Conservation (phyloP, 352 stramenopile species). For the Phytophthora citrophthora region DNA sequence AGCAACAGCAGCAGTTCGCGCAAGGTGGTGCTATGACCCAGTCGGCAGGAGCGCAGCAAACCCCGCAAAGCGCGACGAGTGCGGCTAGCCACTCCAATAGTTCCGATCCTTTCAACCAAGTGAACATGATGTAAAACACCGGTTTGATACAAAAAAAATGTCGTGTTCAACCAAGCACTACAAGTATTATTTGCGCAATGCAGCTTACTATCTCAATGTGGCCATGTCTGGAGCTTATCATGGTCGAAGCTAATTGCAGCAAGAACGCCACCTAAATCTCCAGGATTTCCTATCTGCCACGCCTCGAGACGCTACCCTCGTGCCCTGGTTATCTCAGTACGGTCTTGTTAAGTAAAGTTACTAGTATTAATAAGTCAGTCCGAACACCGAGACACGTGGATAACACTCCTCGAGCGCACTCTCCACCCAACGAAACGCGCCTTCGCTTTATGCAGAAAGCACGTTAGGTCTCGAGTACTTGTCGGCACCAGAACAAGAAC, state of each 20-base stretch:
- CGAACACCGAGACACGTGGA: conserved; percentile 1
- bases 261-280: conserved; percentile 75
- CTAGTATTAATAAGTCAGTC: background rate
- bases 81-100: conserved; percentile 13
- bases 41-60: conserved; percentile 12
- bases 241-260: conserved; percentile 70
- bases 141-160: conserved; percentile 2
- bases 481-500: background rate
- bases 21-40: conserved; percentile 19
- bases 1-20: conserved; percentile 35
- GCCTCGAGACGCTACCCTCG: conserved; percentile 14
- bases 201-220: too few species aligned
- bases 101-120: conserved; percentile 29
- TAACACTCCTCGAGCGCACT: conserved; percentile 11
- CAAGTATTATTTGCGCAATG: too few species aligned
- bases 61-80: conserved; percentile 7
- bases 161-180: background rate
- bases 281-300: conserved; percentile 52
- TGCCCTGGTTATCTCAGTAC: conserved; percentile 3
- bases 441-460: background rate
- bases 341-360: too few species aligned
- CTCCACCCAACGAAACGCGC: conserved; percentile 7
- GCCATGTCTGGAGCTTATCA: conserved; percentile 68
- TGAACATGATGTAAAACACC: conserved; percentile 9
- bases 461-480: conserved; percentile 8